Percentiles rank a stretch among this genome's conserved stretches.
Conservation (phyloP, 306 rosid species). For the Citrullus amarus region DNA sequence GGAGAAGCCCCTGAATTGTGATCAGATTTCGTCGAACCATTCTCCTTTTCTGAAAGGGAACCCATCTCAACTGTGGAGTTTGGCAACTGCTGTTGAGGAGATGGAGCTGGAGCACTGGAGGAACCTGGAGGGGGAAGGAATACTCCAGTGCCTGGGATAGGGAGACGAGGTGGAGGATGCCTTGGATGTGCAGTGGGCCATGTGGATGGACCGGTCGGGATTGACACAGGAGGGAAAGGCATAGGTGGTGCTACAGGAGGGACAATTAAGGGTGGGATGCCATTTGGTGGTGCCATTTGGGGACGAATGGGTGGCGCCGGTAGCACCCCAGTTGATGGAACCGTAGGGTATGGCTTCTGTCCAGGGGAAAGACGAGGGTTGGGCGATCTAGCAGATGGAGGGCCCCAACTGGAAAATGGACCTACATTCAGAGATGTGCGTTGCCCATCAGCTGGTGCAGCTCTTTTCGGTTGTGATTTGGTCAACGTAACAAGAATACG, state of each 20-base stretch:
- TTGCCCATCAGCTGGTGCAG: conserved; percentile 38
- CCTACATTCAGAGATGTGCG: conserved; percentile 28
- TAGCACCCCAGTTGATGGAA: conserved; percentile 44
- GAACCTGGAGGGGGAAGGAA: conserved; percentile 93
- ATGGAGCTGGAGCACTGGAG: conserved; percentile 34
- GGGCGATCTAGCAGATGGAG: conserved; percentile 56
- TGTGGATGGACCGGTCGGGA: conserved; percentile 50
- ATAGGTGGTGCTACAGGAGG: conserved; percentile 44
- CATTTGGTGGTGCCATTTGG: conserved; percentile 48
- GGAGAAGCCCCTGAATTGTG: conserved; percentile 24
- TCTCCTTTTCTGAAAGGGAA: conserved; percentile 35
- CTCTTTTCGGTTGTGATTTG: conserved; percentile 54
- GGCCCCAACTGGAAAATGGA: conserved; percentile 49
- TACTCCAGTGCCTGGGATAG: conserved; percentile 82
- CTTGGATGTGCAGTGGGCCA: conserved; percentile 67
- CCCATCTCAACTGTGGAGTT: conserved; percentile 29
- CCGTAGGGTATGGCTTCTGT: conserved; percentile 49
- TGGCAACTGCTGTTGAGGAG: conserved; percentile 29
- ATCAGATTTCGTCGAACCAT: conserved; percentile 30
- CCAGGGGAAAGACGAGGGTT: conserved; percentile 52
- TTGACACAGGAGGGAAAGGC: conserved; percentile 57
- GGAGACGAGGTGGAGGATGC: conserved; percentile 73
- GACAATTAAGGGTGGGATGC: conserved; percentile 60
- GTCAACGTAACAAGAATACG: conserved; percentile 70
- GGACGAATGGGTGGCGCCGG: conserved; percentile 53